Base-by-base conservation (phyloP, 768 basidiomycete genomes). In the Bullera alba region DNA sequence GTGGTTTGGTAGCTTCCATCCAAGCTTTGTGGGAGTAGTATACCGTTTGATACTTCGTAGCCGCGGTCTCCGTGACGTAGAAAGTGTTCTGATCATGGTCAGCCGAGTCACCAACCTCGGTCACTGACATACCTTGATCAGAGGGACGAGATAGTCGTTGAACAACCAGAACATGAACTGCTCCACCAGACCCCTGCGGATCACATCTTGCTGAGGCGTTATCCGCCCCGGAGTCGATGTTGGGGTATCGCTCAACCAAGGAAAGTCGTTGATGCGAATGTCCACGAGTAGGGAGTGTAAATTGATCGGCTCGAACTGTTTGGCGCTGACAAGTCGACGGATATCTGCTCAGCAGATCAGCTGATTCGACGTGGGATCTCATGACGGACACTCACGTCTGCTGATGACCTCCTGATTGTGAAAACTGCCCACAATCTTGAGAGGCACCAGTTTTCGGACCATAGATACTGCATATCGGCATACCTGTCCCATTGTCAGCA, bases 11-110 rank as follows among this genome's bases (percentile, higher is more conserved):
- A 4, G 96, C 77, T 2, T 72, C 74, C n/a, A 78, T 76, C 95
- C 93, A 99, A 59, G 93, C 91, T 45, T 93, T 89, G 48, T 96
- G 90, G 10, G 88, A 81, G 70, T 95, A 97, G 67, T 92, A 99
- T 0, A 96, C 75, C 1, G 92, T 78, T 37, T 81, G 80, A 53
- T 91, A 86, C 34, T 84, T 78, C 61, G 83, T 88, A 5, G 84
- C 85, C 17, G 85, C 83, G 0, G 92, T 88, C 57, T 97, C 87
- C 0, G 95, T 97, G 37, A 90, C 78, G 71, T 96, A 96, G 73
- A 95, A 99, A 0, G 84, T 83, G 2, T 88, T 88, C 92, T 96
- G 48, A 23, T 32, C 32, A 23, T 38, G 29, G 10, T 10, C 32
- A n/a, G n/a, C n/a, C n/a, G n/a, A n/a, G n/a, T n/a, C n/a, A n/a